phyloP scores from a whole-genome alignment of 805 yeast species.

The Clavispora santaluciae region DNA sequence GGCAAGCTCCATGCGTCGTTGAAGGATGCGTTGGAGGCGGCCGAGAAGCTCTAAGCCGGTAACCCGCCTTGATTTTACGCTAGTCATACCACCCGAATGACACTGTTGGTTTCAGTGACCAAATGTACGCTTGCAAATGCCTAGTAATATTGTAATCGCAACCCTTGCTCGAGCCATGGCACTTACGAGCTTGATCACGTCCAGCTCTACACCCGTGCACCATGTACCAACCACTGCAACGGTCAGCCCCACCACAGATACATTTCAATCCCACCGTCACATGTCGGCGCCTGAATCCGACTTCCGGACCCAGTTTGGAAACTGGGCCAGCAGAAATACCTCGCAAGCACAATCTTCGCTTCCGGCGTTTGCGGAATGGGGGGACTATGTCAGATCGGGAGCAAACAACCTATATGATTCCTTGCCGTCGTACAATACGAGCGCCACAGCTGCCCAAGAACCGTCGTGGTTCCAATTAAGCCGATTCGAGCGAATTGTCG shows the following conservation, averaged over 20 bases:
- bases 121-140: no score
- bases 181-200: no score
- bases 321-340: slow-evolving; percentile 13
- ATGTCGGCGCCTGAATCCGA: slow-evolving; percentile 19
- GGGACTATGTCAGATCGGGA: slow-evolving; percentile 37
- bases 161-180: no score
- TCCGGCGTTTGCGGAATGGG: slow-evolving; percentile 38
- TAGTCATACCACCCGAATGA: no score
- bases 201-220: slow-evolving; percentile 4
- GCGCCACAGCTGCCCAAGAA: slow-evolving; percentile 44
- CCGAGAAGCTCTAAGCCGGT: slow-evolving; percentile 1
- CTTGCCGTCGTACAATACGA: slow-evolving; percentile 59
- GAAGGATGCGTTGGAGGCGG: slow-evolving; percentile 17
- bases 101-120: no score
- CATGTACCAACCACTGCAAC: background rate
- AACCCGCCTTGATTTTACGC: no score
- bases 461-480: slow-evolving; percentile 76
- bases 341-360: slow-evolving; percentile 1
- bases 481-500: slow-evolving; percentile 72
- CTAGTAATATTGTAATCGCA: no score
- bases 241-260: background rate
- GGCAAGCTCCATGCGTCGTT: slow-evolving; percentile 63
- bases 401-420: slow-evolving; percentile 58
- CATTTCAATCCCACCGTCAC: background rate
- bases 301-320: slow-evolving; percentile 16